A percentile compares a stretch with the other conserved stretches of the same genome.
phyloP scores from a whole-genome alignment of 2,329 filamentous ascomycete species.

The Gremmenia infestans region DNA sequence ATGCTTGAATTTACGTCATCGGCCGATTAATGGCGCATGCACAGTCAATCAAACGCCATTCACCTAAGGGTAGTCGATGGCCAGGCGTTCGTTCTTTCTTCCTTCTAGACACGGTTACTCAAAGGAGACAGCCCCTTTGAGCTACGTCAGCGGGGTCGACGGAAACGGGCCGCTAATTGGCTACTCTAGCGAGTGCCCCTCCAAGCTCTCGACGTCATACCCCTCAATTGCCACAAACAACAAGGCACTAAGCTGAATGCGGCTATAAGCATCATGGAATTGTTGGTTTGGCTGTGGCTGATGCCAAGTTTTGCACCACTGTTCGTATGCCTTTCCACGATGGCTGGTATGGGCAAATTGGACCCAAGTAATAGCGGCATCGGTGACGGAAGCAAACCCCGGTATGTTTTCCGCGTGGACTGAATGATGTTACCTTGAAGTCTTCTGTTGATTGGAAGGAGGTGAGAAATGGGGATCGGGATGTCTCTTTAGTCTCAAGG shows the following conservation, averaged over 20 bases:
- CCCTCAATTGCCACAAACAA: background rate
- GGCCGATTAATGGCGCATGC: background rate
- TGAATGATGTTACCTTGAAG: no score
- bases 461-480: no score
- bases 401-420: no score
- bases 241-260: background rate
- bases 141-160: conserved; percentile 18
- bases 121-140: background rate
- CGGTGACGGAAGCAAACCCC: background rate
- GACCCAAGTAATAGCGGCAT: background rate
- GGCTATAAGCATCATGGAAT: background rate
- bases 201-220: conserved; percentile 12
- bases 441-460: no score
- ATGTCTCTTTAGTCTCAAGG: no score
- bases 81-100: background rate
- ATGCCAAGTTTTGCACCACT: conserved; percentile 9
- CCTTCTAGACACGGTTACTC: background rate
- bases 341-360: background rate
- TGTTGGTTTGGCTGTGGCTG: conserved; percentile 4
- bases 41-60: background rate
- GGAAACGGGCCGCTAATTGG: conserved; percentile 2
- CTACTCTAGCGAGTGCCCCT: conserved; percentile 11
- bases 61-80: background rate
- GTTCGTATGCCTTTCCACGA: background rate
- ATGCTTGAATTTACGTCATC: background rate